These are phyloP conservation scores for Chlamydomonas applanata DNA, from an alignment of 139 green algal genomes.

Conservation along the genomic window DNA sequence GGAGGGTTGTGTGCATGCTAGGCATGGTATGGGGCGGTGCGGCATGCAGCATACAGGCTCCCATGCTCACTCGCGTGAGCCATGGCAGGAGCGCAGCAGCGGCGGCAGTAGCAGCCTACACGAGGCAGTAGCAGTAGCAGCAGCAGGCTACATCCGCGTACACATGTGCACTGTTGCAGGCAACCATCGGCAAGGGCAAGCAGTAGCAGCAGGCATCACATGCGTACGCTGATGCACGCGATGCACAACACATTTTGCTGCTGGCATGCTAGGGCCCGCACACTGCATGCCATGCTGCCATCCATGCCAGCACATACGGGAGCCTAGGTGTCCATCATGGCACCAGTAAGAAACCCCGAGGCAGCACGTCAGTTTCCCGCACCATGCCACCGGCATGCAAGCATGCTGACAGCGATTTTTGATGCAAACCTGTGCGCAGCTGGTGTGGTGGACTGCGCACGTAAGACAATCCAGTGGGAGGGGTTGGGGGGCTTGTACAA, in stretches of 20 bases:
- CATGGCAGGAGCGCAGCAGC: too few relatives aligned
- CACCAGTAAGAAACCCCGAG: too few relatives aligned
- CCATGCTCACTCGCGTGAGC: too few relatives aligned
- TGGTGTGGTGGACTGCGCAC: constrained; percentile 84
- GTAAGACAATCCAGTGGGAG: constrained; percentile 91
- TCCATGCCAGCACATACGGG: too few relatives aligned
- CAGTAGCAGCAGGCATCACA: not conserved
- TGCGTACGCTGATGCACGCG: not conserved
- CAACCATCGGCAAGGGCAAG: too few relatives aligned
- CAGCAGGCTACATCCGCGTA: too few relatives aligned
- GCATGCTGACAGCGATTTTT: not conserved
- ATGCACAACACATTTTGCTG: not conserved
- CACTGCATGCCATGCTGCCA: not conserved
- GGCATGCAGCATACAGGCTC: not conserved
- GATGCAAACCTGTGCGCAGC: constrained; percentile 46
- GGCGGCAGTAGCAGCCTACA: too few relatives aligned
- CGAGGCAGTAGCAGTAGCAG: too few relatives aligned
- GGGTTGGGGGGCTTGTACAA: constrained; percentile 89
- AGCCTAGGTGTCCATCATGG: too few relatives aligned
- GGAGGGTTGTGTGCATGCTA: not conserved
- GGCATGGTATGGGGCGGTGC: not conserved
- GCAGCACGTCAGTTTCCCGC: too few relatives aligned
- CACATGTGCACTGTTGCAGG: too few relatives aligned
- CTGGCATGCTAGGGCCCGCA: not conserved
- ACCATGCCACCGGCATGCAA: too few relatives aligned